Evolutionary conservation across 192 early-diverging fungal species (phyloP), one percentile per base, ranked within the genome.

Genomic region (Podila horticola): DNA sequence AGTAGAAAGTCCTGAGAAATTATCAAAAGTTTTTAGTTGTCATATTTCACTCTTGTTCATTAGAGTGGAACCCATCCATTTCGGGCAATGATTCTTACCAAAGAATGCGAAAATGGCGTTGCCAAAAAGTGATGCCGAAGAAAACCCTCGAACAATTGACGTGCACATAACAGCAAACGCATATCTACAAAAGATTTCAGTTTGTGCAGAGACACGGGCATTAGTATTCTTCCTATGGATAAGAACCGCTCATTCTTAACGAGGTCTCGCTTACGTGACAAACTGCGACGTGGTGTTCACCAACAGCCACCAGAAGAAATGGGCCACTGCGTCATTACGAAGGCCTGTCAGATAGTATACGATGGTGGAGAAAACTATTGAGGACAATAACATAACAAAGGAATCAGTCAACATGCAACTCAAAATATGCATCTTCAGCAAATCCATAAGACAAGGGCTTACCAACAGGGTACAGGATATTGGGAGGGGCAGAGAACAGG

Each of bases 61-160:
- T 2, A 48, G 49, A 28, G 7, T n/a, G 30, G 6, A 13, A 6
- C 15, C 10, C 20, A 7, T n/a, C 58, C 33, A 51, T 66, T 29
- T 38, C 20, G 5, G 8, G 2, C 36, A 12, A 0, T 49, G 26
- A 5, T 11, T 17, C 64, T 49, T 66, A 79, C 75, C 77, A 69
- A 69, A 81, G 49, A 81, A 81, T 33, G 77, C 77, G 29, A 81
- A 81, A 20, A 81, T 73, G 34, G 77, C 77, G 49, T 81, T 81
- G 24, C 62, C 77, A 15, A 81, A 63, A 3, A 81, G 41, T 1
- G 77, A 81, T 0, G 77, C 77, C 0, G 77, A 69, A 3, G 77
- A 81, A 22, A 81, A 81, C 13, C 77, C 77, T 65, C 77, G 38
- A 19, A 73, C 77, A 7, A 69, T 20, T 1, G 71, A 73, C 2